phyloP scores from a whole-genome alignment of 2,329 filamentous ascomycete species.

The Neoscytalidium dimidiatum region DNA sequence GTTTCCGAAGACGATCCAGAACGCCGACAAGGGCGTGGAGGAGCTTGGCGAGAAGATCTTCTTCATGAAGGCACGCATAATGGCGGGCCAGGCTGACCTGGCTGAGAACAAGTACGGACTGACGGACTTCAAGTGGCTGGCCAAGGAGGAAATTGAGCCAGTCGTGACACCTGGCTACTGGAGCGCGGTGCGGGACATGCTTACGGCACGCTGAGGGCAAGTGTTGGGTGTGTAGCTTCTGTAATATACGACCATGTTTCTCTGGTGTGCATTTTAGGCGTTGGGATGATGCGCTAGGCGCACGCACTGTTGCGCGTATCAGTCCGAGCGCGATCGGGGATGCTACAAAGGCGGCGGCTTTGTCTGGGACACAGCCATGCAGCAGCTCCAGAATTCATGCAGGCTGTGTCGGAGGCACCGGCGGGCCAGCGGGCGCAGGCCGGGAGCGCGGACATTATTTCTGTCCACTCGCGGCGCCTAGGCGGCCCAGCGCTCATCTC shows the following conservation, averaged over 20 bases:
- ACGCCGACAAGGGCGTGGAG: conserved; percentile 29
- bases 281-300: conserved; percentile 3
- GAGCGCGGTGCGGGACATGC: conserved; percentile 76
- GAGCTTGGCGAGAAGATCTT: conserved; percentile 79
- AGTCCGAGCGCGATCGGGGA: conserved; percentile 9
- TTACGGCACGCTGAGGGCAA: conserved; percentile 67
- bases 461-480: conserved; percentile 6
- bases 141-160: conserved; percentile 80
- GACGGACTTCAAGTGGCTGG: conserved; percentile 87
- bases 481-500: conserved; percentile 15
- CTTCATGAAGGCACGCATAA: conserved; percentile 94
- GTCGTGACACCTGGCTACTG: conserved; percentile 71
- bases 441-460: background rate
- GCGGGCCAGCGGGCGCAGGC: background rate
- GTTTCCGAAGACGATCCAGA: conserved; percentile 43
- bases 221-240: background rate
- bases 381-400: background rate
- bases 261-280: conserved; percentile 4
- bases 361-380: background rate
- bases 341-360: conserved; percentile 7
- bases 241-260: conserved; percentile 12
- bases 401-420: background rate
- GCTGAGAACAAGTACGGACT: conserved; percentile 70
- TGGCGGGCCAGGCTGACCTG: conserved; percentile 92
- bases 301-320: conserved; percentile 11